Base-by-base conservation (phyloP, 139 green algal genomes). In the Nannochloris sp. region DNA sequence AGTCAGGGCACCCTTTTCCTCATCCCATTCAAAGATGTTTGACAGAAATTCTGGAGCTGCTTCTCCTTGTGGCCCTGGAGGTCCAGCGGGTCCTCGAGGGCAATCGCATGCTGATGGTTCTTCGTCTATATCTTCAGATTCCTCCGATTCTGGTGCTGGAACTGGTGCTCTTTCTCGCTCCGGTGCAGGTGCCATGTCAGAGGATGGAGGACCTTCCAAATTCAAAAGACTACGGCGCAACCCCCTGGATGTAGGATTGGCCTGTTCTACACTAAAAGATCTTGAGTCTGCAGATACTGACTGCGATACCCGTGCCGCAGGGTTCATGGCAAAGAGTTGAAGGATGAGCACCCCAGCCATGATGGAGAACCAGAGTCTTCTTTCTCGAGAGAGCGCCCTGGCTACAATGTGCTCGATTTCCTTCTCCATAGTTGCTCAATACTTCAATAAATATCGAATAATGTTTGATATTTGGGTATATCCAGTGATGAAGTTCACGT, bases 11-110 rank as follows among this genome's bases (percentile, higher is more conserved):
- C 33, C 4, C 10, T 14, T n/a, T 6, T 20, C 33, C 33, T n/a
- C 30, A 44, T 66, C 48, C 29, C 29, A 66, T 31, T 13, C 14
- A 37, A 66, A 66, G 11, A 66, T 40, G 9, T 59, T 23, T 45
- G 26, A 46, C 56, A 61, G 29, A 20, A 61, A 61, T n/a, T 43
- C 56, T 29, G 56, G 56, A 46, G 56, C 28, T 30, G 50, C 17
- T 51, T 51, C 46, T 26, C 46, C 46, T 20, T 51, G 46, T 20
- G 17, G 17, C 16, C 16, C 17, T 51, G 46, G 16, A 51, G 16
- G 46, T 51, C 16, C 46, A n/a, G 46, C 14, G 5, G 46, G 46
- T 2, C 46, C 46, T 53, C 46, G 46, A 14, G 46, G 46, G 20
- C 46, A 53, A 12, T 0, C 9, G 25, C 46, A 53, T 20, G 17